Evolutionary conservation across 352 stramenopile genomes (phyloP).

Genomic region (Elongisporangium senticosum): DNA sequence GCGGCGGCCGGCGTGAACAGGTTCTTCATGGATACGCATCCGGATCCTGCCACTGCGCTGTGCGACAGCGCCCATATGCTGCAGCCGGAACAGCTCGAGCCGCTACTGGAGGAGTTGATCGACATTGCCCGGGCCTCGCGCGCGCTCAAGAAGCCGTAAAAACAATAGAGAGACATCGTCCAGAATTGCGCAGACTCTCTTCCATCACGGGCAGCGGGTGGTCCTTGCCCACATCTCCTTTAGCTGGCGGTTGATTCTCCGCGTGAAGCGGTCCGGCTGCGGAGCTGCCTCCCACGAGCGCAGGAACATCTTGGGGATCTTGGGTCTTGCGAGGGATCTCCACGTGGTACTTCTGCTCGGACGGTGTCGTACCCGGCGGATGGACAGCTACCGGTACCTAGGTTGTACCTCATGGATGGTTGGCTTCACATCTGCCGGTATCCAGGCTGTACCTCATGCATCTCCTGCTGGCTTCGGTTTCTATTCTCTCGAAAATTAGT

Average conservation of each 20-base stretch:
- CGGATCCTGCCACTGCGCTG: slow-evolving; percentile 48
- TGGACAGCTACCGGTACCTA: too few relatives aligned
- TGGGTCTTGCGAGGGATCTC: slow-evolving; percentile 47
- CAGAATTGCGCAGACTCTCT: slow-evolving; percentile 61
- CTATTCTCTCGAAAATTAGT: too few relatives aligned
- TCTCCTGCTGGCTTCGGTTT: too few relatives aligned
- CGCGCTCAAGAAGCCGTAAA: slow-evolving; percentile 14
- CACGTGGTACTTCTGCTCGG: slow-evolving; percentile 10
- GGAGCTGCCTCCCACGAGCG: slow-evolving; percentile 19
- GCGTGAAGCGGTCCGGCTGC: slow-evolving; percentile 63
- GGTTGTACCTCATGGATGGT: too few relatives aligned
- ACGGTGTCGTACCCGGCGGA: slow-evolving; percentile 6
- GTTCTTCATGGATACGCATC: slow-evolving; percentile 88
- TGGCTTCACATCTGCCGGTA: too few relatives aligned
- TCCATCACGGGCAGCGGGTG: slow-evolving; percentile 61
- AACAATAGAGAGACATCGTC: slow-evolving; percentile 21
- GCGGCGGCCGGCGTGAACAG: slow-evolving; percentile 81
- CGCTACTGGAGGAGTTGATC: slow-evolving; percentile 63
- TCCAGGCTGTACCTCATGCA: too few relatives aligned
- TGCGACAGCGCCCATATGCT: slow-evolving; percentile 75
- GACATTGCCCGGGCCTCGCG: slow-evolving; percentile 55
- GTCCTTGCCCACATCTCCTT: slow-evolving; percentile 65
- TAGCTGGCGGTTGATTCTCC: slow-evolving; percentile 80
- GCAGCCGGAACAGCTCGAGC: slow-evolving; percentile 56
- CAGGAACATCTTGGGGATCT: slow-evolving; percentile 55